Evolutionary conservation across 768 basidiomycete species (phyloP).

Genomic region (Termitomyces sp.): DNA sequence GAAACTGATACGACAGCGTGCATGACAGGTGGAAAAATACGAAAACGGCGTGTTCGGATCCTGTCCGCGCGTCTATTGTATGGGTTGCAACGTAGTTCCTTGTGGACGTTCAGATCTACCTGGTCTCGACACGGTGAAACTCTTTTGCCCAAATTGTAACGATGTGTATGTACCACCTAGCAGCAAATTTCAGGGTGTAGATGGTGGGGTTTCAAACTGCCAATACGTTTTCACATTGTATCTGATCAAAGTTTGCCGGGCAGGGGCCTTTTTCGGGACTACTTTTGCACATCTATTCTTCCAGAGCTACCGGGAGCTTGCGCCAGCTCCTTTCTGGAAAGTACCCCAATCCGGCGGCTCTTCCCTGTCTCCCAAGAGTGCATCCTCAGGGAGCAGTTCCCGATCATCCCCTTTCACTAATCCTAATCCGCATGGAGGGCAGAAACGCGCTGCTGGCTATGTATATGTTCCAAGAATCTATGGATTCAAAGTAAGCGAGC

Average conservation of each 20-base stretch:
- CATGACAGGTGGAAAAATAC: slow-evolving; percentile 86
- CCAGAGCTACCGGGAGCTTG: slow-evolving; percentile 95
- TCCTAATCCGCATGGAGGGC: slow-evolving; percentile 85
- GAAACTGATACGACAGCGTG: slow-evolving; percentile 9
- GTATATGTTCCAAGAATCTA: slow-evolving; percentile 93
- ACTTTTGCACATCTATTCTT: slow-evolving; percentile 99
- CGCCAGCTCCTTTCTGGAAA: slow-evolving; percentile 91
- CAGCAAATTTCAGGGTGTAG: slow-evolving; percentile 92
- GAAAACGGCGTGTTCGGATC: slow-evolving; percentile 87
- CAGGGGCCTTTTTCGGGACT: slow-evolving; percentile 98
- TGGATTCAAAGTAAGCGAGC: slow-evolving; percentile 95
- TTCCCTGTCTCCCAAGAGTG: slow-evolving; percentile 55
- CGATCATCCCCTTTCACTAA: slow-evolving; percentile 68
- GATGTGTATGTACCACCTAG: slow-evolving; percentile 96
- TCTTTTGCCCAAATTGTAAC: slow-evolving; percentile 97
- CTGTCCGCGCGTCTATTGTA: slow-evolving; percentile 95
- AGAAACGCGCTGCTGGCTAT: slow-evolving; percentile 82
- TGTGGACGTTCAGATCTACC: slow-evolving; percentile 95
- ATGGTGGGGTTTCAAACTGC: slow-evolving; percentile 61
- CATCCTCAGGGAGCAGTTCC: slow-evolving; percentile 44
- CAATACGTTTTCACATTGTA: slow-evolving; percentile 1
- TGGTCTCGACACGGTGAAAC: slow-evolving; percentile 94
- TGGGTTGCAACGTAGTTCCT: slow-evolving; percentile 85
- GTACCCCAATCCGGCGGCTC: slow-evolving; percentile 53
- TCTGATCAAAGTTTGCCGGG: background rate